These are phyloP conservation scores for Coriaria nepalensis DNA, from an alignment of 306 rosid genomes.

Conservation along the genomic window DNA sequence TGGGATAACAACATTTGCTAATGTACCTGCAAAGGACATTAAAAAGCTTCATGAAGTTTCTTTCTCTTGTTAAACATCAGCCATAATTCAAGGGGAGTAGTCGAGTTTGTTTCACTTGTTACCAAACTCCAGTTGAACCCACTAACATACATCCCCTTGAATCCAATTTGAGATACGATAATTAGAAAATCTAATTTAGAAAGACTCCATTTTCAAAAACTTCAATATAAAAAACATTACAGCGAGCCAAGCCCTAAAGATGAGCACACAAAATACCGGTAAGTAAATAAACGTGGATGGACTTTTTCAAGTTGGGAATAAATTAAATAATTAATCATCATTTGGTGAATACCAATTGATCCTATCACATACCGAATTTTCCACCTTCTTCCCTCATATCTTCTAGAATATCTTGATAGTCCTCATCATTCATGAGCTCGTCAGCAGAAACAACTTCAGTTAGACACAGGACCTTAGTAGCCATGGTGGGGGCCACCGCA, in stretches of 20 bases:
- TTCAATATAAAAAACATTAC: slow-evolving; percentile 4
- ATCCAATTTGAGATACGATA: no score
- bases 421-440: slow-evolving; percentile 87
- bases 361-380: slow-evolving; percentile 51
- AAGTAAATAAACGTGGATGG: slow-evolving; percentile 27
- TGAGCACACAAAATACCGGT: slow-evolving; percentile 17
- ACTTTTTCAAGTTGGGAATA: slow-evolving; percentile 8
- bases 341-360: not conserved
- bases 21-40: slow-evolving; percentile 44
- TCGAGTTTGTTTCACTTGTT: no score
- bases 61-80: not conserved
- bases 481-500: slow-evolving; percentile 21
- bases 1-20: slow-evolving; percentile 71
- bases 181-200: no score
- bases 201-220: no score
- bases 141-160: no score
- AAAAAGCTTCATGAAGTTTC: slow-evolving; percentile 10
- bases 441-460: slow-evolving; percentile 71
- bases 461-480: slow-evolving; percentile 74
- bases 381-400: slow-evolving; percentile 91
- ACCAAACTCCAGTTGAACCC: no score
- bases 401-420: slow-evolving; percentile 78
- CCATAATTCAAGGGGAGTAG: no score
- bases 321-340: not conserved
- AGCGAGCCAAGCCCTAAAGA: slow-evolving; percentile 55